Percentiles rank a stretch among this genome's conserved stretches.
phyloP scores from a whole-genome alignment of 164 flowering plant genomes.

The Tinospora cordifolia region DNA sequence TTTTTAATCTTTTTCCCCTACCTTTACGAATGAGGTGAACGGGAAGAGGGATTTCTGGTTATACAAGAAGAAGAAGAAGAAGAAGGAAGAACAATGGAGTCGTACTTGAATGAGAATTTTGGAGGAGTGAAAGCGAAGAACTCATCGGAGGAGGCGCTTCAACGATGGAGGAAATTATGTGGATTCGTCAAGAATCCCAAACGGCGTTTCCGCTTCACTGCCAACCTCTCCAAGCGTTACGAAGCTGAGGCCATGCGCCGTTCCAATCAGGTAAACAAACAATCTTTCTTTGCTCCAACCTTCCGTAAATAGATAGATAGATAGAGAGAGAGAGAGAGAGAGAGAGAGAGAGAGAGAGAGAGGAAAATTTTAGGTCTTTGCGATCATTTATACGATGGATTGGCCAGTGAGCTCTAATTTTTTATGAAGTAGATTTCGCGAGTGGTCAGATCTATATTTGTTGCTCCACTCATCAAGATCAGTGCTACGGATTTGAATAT shows the following conservation, averaged over 20 bases:
- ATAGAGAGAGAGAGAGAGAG: too few relatives aligned
- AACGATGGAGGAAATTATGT: neutral
- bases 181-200: neutral
- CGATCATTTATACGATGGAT: too few relatives aligned
- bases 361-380: too few relatives aligned
- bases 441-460: too few relatives aligned
- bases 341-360: too few relatives aligned
- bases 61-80: neutral
- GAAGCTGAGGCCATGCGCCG: neutral
- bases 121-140: neutral
- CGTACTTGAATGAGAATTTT: neutral
- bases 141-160: neutral
- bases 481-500: too few relatives aligned
- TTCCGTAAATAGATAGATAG: too few relatives aligned
- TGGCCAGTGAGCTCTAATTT: too few relatives aligned
- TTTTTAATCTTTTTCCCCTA: neutral
- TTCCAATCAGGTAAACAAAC: neutral
- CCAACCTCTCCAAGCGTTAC: neutral
- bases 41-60: too few relatives aligned
- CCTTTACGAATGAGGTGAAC: neutral
- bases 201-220: slow-evolving; percentile 3
- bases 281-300: too few relatives aligned
- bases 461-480: too few relatives aligned
- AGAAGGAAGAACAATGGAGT: neutral
- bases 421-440: too few relatives aligned